Base-by-base conservation (phyloP, 805 yeast genomes). In the Wickerhamiella spandovensis region DNA sequence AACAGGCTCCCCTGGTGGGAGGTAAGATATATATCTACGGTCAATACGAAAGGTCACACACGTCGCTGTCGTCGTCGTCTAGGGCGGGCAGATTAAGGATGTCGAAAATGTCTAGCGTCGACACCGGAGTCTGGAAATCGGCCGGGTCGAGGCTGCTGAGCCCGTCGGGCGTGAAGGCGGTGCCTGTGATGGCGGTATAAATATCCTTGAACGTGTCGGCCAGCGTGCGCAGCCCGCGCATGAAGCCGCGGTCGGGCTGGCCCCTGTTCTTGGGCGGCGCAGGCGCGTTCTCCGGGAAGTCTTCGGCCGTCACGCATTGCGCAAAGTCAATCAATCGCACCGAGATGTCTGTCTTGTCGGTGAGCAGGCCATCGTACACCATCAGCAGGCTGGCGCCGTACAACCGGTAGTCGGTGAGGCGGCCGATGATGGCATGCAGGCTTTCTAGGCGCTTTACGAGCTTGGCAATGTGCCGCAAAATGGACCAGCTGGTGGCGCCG, bases 261-360 rank as follows among this genome's bases (percentile, higher is more conserved):
- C 72, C 66, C 1, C 78, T 77, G 58, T 81, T 79, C 41, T 64
- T 69, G 1, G 97, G 96, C 2, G 96, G 95, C 48, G 79, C 82
- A 1, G 76, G 72, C 17, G 75, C 72, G 13, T 65, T 59, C 15
- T 63, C 63, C 0, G 72, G 67, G 17, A 70, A 54, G 51, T 76
- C 77, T 43, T 77, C 81, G 2, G 78, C 78, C 30, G 87, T 83
- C 15, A 87, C 82, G 60, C 95, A 84, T 62, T 89, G 95, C 1
- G 97, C 97, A 72, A 92, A 92, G 67, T 92, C 99, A 57, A 92
- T 92, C 50, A 94, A 75, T 54, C 88, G 78, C 30, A 61, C 49
- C 8, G 60, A 53, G 44, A 59, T 53, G 46, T 58, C 58, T 22
- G 62, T 57, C 39, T 56, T 56, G n/a, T 52, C 56, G 21, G 43